These are phyloP conservation scores for Penicillium sp. DNA, from an alignment of 2,329 filamentous ascomycete species.

Conservation along the genomic window DNA sequence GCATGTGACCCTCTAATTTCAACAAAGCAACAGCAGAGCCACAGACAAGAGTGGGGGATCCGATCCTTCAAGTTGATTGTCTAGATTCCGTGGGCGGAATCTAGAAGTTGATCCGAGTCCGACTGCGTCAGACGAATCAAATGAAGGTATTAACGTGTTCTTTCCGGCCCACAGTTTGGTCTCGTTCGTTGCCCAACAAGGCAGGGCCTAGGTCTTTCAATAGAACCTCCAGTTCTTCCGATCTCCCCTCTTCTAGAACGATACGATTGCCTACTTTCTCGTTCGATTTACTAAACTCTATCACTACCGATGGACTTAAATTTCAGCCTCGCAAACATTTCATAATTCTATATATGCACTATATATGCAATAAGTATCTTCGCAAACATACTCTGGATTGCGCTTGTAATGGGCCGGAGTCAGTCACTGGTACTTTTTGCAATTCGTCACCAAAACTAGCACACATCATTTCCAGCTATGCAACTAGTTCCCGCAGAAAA, in stretches of 20 bases:
- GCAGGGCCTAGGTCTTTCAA: neutral
- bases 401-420: neutral
- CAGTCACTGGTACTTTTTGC: neutral
- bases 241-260: neutral
- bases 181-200: neutral
- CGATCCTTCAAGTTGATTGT: neutral
- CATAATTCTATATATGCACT: neutral
- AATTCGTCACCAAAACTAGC: neutral
- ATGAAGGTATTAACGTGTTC: slow-evolving; percentile 2
- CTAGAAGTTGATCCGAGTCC: neutral
- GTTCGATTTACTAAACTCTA: neutral
- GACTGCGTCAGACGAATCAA: neutral
- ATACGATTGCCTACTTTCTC: neutral
- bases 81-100: neutral
- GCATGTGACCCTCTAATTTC: slow-evolving; percentile 7
- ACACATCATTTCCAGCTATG: neutral
- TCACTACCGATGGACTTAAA: neutral
- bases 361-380: too few relatives aligned
- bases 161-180: neutral
- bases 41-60: slow-evolving; percentile 8
- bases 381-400: too few relatives aligned
- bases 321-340: neutral
- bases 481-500: neutral
- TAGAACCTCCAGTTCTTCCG: neutral
- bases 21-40: neutral